Percentiles rank a stretch among this genome's conserved stretches.
Conservation (phyloP, 768 basidiomycete species). For the Pisolithus tinctorius region DNA sequence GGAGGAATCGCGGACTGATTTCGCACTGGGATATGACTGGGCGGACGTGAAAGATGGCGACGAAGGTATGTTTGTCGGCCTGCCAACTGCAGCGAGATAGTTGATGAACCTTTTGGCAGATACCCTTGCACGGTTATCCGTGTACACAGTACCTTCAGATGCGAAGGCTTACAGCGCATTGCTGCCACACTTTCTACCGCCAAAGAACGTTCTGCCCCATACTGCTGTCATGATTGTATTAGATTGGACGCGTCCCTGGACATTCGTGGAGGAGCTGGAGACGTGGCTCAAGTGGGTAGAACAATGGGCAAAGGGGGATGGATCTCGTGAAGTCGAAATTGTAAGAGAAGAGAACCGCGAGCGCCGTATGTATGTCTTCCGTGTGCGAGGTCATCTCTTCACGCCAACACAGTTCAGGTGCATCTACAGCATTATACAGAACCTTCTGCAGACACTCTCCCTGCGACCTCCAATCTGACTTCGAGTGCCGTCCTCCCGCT, state of each 20-base stretch:
- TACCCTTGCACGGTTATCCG: slow-evolving; percentile 79
- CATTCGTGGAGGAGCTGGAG: slow-evolving; percentile 79
- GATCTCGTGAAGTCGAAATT: slow-evolving; percentile 64
- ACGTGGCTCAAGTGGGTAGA: slow-evolving; percentile 87
- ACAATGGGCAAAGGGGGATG: slow-evolving; percentile 65
- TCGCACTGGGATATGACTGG: slow-evolving; percentile 91
- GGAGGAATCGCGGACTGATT: slow-evolving; percentile 59
- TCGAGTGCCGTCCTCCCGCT: slow-evolving; percentile 74
- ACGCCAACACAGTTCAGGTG: slow-evolving; percentile 58
- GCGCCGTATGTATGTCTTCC: slow-evolving; percentile 49
- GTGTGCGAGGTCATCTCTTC: not conserved
- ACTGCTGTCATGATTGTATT: slow-evolving; percentile 78
- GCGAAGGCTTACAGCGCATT: slow-evolving; percentile 64
- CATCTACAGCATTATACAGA: slow-evolving; percentile 89
- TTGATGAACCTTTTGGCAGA: slow-evolving; percentile 39
- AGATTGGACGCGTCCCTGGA: slow-evolving; percentile 95
- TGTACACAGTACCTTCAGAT: slow-evolving; percentile 85
- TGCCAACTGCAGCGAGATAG: not conserved
- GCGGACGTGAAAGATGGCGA: slow-evolving; percentile 85
- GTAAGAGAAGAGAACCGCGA: slow-evolving; percentile 77
- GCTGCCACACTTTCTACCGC: slow-evolving; percentile 74
- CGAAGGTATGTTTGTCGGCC: slow-evolving; percentile 56
- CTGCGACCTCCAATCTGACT: slow-evolving; percentile 50
- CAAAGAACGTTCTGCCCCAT: slow-evolving; percentile 57
- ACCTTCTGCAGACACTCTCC: slow-evolving; percentile 61